Percentiles rank a stretch among this genome's conserved stretches.
Evolutionary conservation across 2,329 filamentous ascomycete species (phyloP).

Genomic region (Arthroderma sp.): DNA sequence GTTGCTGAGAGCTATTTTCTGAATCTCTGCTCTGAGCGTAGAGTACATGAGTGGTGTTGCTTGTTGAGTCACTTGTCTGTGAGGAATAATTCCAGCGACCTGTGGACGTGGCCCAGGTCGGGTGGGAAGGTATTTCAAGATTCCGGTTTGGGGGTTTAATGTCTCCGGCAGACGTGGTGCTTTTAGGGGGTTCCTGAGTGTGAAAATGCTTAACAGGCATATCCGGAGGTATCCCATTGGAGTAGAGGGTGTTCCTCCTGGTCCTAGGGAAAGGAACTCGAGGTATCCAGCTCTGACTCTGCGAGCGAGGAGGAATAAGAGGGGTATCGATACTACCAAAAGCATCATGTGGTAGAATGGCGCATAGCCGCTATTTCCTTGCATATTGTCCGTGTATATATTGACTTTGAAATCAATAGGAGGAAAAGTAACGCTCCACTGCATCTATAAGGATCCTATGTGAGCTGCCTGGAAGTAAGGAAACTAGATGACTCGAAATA

Average conservation of each 20-base stretch:
- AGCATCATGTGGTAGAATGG: slow-evolving; percentile 30
- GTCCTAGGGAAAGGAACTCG: slow-evolving; percentile 64
- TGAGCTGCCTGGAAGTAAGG: background rate
- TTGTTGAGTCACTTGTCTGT: slow-evolving; percentile 63
- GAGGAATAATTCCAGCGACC: slow-evolving; percentile 67
- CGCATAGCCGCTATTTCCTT: background rate
- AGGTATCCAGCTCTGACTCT: slow-evolving; percentile 51
- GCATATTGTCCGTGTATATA: background rate
- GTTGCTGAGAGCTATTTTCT: slow-evolving; percentile 38
- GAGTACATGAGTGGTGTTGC: slow-evolving; percentile 44
- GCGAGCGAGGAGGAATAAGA: slow-evolving; percentile 41
- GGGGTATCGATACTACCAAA: slow-evolving; percentile 36
- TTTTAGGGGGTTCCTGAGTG: slow-evolving; percentile 56
- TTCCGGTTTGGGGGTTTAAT: slow-evolving; percentile 45
- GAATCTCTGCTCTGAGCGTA: slow-evolving; percentile 44
- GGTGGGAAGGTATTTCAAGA: slow-evolving; percentile 44
- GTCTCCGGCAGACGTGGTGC: slow-evolving; percentile 43
- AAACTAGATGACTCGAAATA: background rate
- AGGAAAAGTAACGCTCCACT: background rate
- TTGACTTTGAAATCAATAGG: background rate
- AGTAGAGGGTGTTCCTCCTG: slow-evolving; percentile 67
- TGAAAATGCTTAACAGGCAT: slow-evolving; percentile 59
- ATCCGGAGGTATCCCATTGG: slow-evolving; percentile 61
- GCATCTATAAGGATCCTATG: background rate
- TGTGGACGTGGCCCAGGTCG: slow-evolving; percentile 53